Base-by-base conservation (phyloP, 2,329 filamentous ascomycete species). In the Fusarium avenaceum region DNA sequence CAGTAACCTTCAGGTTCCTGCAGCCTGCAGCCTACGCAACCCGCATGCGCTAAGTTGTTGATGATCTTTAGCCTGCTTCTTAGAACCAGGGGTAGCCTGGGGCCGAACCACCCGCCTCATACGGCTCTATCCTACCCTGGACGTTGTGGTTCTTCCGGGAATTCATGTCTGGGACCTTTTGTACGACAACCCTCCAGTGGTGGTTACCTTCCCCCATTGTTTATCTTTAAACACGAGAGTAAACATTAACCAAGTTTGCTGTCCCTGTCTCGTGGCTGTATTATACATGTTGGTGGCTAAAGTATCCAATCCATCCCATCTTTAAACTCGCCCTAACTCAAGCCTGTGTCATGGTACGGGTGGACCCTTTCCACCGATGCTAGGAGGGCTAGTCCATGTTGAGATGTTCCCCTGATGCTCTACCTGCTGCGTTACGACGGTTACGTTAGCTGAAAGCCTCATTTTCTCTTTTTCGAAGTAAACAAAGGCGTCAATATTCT, bases 401-500 rank as follows among this genome's bases (percentile, higher is more conserved):
- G 4, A 43, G 42, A 52, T 49, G 45, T 30, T 13, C 52, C 65
- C 66, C 66, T 69, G 56, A 69, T 51, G 26, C 32, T 60, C 26
- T 42, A 30, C 33, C 32, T 49, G 47, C 43, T 30, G 22, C 32
- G 39, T 50, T 22, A 6, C 39, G 30, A 47, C 10, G 42, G 51
- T 30, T 26, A 35, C n/a, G 42, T 43, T 43, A n/a, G 42, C 14
- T 13, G 24, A 32, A 55, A 62, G 66, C 66, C 56, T 69, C 66
- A 43, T 47, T 52, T 49, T 58, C 46, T 30, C 49, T 69, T 69
- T 53, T 52, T 22, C 28, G 35, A 35, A 54, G 51, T 49, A 55
- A 66, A 57, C 44, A 54, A 40, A 52, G 32, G 32, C 38, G 57
- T 48, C 38, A 7, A 38, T n/a, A 38, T n/a, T 38, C 19, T 22